Base-by-base conservation (phyloP, 148 eudicot species). In the Cornus controversa region DNA sequence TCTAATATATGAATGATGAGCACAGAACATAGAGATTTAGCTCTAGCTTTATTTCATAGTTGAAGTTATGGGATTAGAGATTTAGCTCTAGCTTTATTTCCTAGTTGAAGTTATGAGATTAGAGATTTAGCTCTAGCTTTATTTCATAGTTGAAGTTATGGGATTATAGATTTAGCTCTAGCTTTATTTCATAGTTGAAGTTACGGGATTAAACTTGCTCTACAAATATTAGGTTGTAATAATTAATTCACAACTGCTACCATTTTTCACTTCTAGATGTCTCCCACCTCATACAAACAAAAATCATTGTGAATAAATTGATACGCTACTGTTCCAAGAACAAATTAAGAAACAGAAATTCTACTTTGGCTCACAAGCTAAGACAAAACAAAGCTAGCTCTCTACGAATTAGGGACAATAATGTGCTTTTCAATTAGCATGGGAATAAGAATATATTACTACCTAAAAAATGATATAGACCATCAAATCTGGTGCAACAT, bases 361-460 rank as follows among this genome's bases (percentile, higher is more conserved):
- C 60, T 1, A 14, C 22, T 54, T 6, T 60, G 25, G 4, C 57
- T 50, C 18, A 40, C 24, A 18, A n/a, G 13, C 50, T 37, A 16
- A 23, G 20, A 37, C 50, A 47, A 69, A 69, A 69, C 25, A 22
- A 36, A 40, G 57, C 54, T 60, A 9, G 57, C 31, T 60, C 24
- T 60, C 11, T n/a, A 60, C 45, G 10, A 60, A 22, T 2, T 60
- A 23, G 3, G 29, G 31, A 74, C 13, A 8, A 54, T 14, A n/a
- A 66, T 25, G 40, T 65, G 58, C 75, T 54, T 78, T 71, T n/a
- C 67, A 34, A 26, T 72, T 34, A 72, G 64, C n/a, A 63, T 29
- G 70, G 71, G 81, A 78, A 78, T 71, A 65, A 40, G 81, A 72
- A 78, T 78, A 78, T 71, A 71, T 64, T 47, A 29, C 45, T 72